Evolutionary conservation across 208 protist genomes (phyloP), one percentile per base, ranked within the genome.

Genomic region (Leishmania martiniquensis): DNA sequence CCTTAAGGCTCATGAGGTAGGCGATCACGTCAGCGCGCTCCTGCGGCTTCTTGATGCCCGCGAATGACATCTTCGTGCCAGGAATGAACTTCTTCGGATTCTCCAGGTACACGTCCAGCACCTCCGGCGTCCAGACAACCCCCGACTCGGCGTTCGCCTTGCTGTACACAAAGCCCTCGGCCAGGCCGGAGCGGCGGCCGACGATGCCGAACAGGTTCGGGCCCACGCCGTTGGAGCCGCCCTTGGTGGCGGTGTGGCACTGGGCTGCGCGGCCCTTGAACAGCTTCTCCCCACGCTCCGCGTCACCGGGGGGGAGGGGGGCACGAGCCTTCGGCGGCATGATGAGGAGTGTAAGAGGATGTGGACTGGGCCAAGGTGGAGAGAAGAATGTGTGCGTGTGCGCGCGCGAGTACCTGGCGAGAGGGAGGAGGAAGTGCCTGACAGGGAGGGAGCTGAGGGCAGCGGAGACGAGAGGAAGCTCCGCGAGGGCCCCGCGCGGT

Each of bases 11-110:
- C 76, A 98, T 88, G 54, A 99, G 86, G 94, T 98, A 99, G 59
- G 97, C 92, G 77, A 99, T 98, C 75, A 99, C 89, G 85, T 99
- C 97, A 22, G 93, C 93, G 77, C 98, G 91, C 78, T 99, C 98
- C 78, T 96, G 89, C 44, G 85, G 89, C 81, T 97, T 98, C 83
- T 99, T 98, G 42, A 99, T 76, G 72, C 98, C 98, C 51, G 97
- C 96, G 77, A 99, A 99, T 52, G 97, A 98, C 98, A 99, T 99
- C 90, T 99, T 99, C 70, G 96, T 99, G 74, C 97, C 97, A 42
- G 98, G 98, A 87, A 99, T 98, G 84, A 98, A 99, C 94, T 99
- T 99, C 95, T 99, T 99, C 71, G 98, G 98, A 84, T 99, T 98
- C 86, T 98, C 89, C 51, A 99, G 87, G 81, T 99, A 99, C 52